A percentile compares a stretch with the other conserved stretches of the same genome.
These are phyloP conservation scores for Ophiostoma quercus DNA, from an alignment of 2,329 filamentous ascomycete genomes.

Conservation along the genomic window DNA sequence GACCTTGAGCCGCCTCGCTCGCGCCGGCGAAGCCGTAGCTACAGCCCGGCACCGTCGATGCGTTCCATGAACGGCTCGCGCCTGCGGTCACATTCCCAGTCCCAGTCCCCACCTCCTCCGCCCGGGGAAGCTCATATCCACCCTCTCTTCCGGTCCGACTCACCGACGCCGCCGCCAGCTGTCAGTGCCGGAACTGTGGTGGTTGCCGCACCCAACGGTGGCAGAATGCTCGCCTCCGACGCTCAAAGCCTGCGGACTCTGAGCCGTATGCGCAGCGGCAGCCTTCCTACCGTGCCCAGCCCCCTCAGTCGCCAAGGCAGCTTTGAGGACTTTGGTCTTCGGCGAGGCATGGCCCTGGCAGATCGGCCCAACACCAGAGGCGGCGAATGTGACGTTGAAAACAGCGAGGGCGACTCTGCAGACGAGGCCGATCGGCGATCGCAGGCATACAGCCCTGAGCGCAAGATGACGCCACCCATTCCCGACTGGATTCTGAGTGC, in stretches of 20 bases:
- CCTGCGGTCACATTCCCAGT: conserved; percentile 29
- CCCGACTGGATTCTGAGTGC: conserved; percentile 57
- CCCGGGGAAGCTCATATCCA: conserved; percentile 65
- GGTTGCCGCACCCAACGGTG: conserved; percentile 63
- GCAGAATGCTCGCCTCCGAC: conserved; percentile 53
- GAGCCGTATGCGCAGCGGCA: conserved; percentile 52
- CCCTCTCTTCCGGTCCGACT: conserved; percentile 70
- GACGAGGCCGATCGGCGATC: background rate
- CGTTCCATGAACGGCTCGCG: conserved; percentile 25
- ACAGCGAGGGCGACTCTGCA: background rate
- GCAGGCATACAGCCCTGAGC: conserved; percentile 34
- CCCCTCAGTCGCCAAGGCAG: conserved; percentile 49
- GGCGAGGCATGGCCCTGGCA: conserved; percentile 16
- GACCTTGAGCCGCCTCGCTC: conserved; percentile 50
- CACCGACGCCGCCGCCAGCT: conserved; percentile 59
- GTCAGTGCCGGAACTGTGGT: conserved; percentile 63
- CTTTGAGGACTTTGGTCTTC: conserved; percentile 43
- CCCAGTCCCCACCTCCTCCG: conserved; percentile 23
- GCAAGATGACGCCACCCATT: conserved; percentile 54
- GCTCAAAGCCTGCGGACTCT: conserved; percentile 48
- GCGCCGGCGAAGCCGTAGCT: conserved; percentile 45
- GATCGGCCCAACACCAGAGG: conserved; percentile 20
- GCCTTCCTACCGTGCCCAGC: conserved; percentile 44
- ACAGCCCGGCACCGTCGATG: conserved; percentile 40
- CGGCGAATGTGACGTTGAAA: background rate